Evolutionary conservation across 345 rosid genomes (phyloP).

Genomic region (Noccaea caerulescens): DNA sequence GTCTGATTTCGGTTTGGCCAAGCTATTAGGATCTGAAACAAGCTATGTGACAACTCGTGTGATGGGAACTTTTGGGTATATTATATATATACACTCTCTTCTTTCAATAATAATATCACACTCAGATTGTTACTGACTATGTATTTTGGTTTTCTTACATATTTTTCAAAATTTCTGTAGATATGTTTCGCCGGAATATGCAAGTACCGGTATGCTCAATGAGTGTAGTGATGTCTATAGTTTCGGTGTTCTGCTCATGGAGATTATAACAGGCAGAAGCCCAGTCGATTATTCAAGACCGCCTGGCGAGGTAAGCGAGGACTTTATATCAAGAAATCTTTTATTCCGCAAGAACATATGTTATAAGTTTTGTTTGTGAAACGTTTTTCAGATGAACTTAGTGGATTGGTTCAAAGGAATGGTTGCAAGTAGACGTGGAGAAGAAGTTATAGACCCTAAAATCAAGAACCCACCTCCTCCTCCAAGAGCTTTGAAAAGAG

Average conservation of each 20-base stretch:
- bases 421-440: conserved; percentile 87
- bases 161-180: conserved; percentile 41
- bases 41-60: conserved; percentile 95
- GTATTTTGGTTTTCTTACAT: neutral
- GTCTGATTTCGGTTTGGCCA: conserved; percentile 94
- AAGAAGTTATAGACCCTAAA: conserved; percentile 79
- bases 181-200: conserved; percentile 95
- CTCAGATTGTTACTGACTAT: neutral
- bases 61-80: conserved; percentile 92
- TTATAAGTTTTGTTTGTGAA: neutral
- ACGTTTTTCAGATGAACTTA: conserved; percentile 70
- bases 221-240: conserved; percentile 96
- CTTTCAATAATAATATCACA: neutral
- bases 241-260: conserved; percentile 93
- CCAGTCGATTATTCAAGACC: conserved; percentile 88
- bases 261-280: conserved; percentile 89
- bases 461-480: conserved; percentile 60
- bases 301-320: conserved; percentile 73
- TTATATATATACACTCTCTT: neutral
- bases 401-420: conserved; percentile 98
- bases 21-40: conserved; percentile 81
- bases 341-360: conserved; percentile 14
- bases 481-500: conserved; percentile 76
- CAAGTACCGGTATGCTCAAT: conserved; percentile 94
- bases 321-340: neutral